These are phyloP conservation scores for Monilinia laxa DNA, from an alignment of 2,329 filamentous ascomycete species.

Conservation along the genomic window DNA sequence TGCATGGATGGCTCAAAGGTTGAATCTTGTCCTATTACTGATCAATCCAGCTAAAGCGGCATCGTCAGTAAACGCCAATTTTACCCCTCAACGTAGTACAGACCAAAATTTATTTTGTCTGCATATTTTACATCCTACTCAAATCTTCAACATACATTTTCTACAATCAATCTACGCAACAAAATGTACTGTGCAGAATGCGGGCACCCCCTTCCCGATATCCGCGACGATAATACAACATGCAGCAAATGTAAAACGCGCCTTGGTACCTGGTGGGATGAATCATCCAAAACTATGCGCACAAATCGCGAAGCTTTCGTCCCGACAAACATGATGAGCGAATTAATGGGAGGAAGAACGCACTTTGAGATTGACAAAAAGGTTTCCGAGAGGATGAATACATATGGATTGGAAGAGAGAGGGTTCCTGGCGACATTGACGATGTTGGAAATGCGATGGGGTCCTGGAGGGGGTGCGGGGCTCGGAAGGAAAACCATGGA, in stretches of 20 bases:
- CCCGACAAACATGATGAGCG: slow-evolving; percentile 22
- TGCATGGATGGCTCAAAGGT: no score
- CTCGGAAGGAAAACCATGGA: slow-evolving; percentile 57
- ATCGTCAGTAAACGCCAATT: not conserved
- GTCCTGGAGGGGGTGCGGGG: slow-evolving; percentile 54
- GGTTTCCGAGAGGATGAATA: slow-evolving; percentile 34
- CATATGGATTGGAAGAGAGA: slow-evolving; percentile 60
- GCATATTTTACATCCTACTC: slow-evolving; percentile 1
- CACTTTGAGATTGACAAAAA: slow-evolving; percentile 24
- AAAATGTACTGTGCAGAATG: slow-evolving; percentile 39
- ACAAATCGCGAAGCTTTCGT: slow-evolving; percentile 38
- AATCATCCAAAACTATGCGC: slow-evolving; percentile 36
- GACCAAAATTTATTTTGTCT: slow-evolving; percentile 11
- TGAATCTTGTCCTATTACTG: not conserved
- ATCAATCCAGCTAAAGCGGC: slow-evolving; percentile 6
- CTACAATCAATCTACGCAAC: not conserved
- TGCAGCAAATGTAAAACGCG: slow-evolving; percentile 40
- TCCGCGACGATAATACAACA: slow-evolving; percentile 34
- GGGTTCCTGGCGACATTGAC: slow-evolving; percentile 61
- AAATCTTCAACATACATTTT: not conserved
- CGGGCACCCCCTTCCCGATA: slow-evolving; percentile 34
- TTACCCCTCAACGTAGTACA: slow-evolving; percentile 16
- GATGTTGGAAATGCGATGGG: slow-evolving; percentile 52
- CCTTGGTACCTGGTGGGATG: slow-evolving; percentile 39
- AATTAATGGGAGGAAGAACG: slow-evolving; percentile 20